A percentile compares a stretch with the other conserved stretches of the same genome.
These are phyloP conservation scores for Guyanaporus albipodus DNA, from an alignment of 768 basidiomycete genomes.

Conservation along the genomic window DNA sequence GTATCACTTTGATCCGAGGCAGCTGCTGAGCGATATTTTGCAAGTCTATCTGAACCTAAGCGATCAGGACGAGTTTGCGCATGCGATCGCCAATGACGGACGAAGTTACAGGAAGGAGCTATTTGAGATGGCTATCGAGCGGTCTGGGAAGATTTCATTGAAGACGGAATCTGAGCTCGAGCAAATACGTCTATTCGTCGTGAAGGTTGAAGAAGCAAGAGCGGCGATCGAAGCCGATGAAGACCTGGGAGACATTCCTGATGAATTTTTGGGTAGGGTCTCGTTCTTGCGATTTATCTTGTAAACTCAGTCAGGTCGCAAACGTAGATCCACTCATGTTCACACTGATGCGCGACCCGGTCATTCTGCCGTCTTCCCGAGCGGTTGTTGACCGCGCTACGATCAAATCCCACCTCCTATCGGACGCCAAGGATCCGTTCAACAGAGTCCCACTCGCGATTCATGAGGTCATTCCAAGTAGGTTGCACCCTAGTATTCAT, in stretches of 20 bases:
- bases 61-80: slow-evolving; percentile 71
- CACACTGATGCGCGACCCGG: slow-evolving; percentile 94
- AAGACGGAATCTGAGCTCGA: slow-evolving; percentile 79
- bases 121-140: slow-evolving; percentile 73
- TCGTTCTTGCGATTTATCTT: not conserved
- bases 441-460: slow-evolving; percentile 81
- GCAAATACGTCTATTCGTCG: slow-evolving; percentile 63
- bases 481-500: slow-evolving; percentile 23
- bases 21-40: slow-evolving; percentile 79
- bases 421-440: slow-evolving; percentile 92
- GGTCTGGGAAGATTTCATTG: slow-evolving; percentile 56
- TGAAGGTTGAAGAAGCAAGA: slow-evolving; percentile 80
- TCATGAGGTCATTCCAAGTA: slow-evolving; percentile 76
- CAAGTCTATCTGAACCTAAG: slow-evolving; percentile 90
- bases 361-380: slow-evolving; percentile 79
- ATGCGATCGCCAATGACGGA: slow-evolving; percentile 90
- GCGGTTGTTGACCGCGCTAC: slow-evolving; percentile 81
- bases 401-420: slow-evolving; percentile 92
- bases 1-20: slow-evolving; percentile 82
- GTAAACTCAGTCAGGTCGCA: not conserved
- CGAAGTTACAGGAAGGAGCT: slow-evolving; percentile 83
- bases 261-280: slow-evolving; percentile 84
- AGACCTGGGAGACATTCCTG: slow-evolving; percentile 88
- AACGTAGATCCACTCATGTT: slow-evolving; percentile 80
- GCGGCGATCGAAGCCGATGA: slow-evolving; percentile 83